Evolutionary conservation across 805 yeast species (phyloP).

Genomic region (Starmerella etchellsii): DNA sequence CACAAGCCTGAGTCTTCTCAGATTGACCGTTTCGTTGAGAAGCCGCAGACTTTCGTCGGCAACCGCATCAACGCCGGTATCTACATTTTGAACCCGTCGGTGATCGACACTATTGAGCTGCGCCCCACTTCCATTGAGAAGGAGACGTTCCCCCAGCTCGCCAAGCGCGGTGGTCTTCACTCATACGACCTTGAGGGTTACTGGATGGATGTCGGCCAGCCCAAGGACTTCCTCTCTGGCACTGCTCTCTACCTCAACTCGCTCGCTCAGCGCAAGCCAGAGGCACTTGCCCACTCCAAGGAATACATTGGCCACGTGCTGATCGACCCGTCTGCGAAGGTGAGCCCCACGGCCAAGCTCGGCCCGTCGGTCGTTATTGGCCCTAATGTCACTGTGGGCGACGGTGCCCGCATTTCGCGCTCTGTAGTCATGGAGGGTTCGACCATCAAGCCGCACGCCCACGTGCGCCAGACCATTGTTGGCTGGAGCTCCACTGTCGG

Average conservation of each 20-base stretch:
- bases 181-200: constrained; percentile 96
- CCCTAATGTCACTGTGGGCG: constrained; percentile 90
- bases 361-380: constrained; percentile 98
- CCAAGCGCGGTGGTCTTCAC: constrained; percentile 75
- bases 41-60: constrained; percentile 98
- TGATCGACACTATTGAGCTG: constrained; percentile 89
- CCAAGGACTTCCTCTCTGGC: constrained; percentile 97
- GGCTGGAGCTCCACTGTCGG: constrained; percentile 99
- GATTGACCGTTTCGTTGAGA: constrained; percentile 97
- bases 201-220: constrained; percentile 99
- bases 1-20: constrained; percentile 89
- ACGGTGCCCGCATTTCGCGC: constrained; percentile 96
- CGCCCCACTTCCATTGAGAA: constrained; percentile 98
- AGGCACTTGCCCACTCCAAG: constrained; percentile 48
- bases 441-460: constrained; percentile 88
- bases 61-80: constrained; percentile 99
- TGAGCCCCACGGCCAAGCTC: constrained; percentile 82
- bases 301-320: constrained; percentile 81
- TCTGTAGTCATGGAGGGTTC: constrained; percentile 88
- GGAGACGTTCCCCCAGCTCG: constrained; percentile 97
- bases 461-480: constrained; percentile 93
- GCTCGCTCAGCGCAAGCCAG: constrained; percentile 66
- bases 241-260: constrained; percentile 84
- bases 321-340: constrained; percentile 89
- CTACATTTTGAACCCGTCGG: constrained; percentile 94